A percentile compares a stretch with the other conserved stretches of the same genome.
These are phyloP conservation scores for Xylaria intraflava DNA, from an alignment of 495 filamentous ascomycete genomes.

Conservation along the genomic window DNA sequence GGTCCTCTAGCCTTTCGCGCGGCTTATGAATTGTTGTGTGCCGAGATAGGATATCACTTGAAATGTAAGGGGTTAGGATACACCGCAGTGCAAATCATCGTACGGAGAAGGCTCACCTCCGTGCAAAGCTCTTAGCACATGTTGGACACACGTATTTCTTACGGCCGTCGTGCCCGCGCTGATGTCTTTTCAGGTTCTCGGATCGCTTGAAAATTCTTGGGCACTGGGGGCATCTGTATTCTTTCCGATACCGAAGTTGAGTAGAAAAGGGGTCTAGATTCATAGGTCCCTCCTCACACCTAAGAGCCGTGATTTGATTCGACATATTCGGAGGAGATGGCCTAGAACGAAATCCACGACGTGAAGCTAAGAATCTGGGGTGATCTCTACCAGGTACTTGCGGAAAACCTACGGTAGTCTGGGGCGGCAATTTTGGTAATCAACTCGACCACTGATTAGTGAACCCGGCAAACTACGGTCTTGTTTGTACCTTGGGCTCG, in stretches of 20 bases:
- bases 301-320: background rate
- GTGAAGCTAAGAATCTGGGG: slow-evolving; percentile 3
- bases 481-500: background rate
- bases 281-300: background rate
- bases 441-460: background rate
- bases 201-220: slow-evolving; percentile 56
- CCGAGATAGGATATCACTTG: slow-evolving; percentile 50
- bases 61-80: slow-evolving; percentile 5
- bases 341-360: background rate
- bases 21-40: slow-evolving; percentile 49
- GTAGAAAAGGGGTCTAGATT: background rate
- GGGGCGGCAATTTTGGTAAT: background rate
- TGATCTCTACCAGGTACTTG: no score
- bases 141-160: slow-evolving; percentile 62
- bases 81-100: background rate
- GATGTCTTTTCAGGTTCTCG: slow-evolving; percentile 67
- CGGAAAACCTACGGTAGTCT: background rate
- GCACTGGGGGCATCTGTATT: slow-evolving; percentile 44
- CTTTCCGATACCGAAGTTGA: slow-evolving; percentile 14
- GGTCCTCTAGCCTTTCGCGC: slow-evolving; percentile 36
- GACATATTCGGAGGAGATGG: background rate
- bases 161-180: slow-evolving; percentile 64
- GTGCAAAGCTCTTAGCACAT: slow-evolving; percentile 62
- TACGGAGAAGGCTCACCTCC: slow-evolving; percentile 33
- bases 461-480: no score